Percentiles rank a stretch among this genome's conserved stretches.
These are phyloP conservation scores for Astrothelium macrocarpum DNA, from an alignment of 495 filamentous ascomycete species.

Conservation along the genomic window DNA sequence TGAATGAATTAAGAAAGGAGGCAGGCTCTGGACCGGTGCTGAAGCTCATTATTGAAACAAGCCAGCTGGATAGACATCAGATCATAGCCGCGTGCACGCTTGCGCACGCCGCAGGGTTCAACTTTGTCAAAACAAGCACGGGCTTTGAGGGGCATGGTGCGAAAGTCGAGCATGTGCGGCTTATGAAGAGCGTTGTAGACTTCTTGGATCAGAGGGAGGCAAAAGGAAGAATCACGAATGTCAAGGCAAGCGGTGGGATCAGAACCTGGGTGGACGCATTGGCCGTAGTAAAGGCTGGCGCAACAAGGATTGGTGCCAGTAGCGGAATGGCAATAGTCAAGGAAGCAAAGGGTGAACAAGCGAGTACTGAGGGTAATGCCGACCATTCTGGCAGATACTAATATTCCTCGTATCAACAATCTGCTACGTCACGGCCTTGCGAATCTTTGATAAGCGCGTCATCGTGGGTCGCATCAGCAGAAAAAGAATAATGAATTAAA, in stretches of 20 bases:
- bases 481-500: not conserved
- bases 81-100: slow-evolving; percentile 53
- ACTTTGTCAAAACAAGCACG: slow-evolving; percentile 63
- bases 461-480: not conserved
- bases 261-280: slow-evolving; percentile 43
- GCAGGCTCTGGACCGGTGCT: slow-evolving; percentile 40
- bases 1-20: slow-evolving; percentile 45
- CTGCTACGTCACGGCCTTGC: not conserved
- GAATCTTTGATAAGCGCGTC: not conserved
- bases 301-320: slow-evolving; percentile 54
- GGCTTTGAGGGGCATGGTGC: slow-evolving; percentile 57
- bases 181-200: slow-evolving; percentile 44
- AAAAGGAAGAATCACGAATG: slow-evolving; percentile 32
- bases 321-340: slow-evolving; percentile 49
- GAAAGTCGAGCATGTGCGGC: slow-evolving; percentile 42
- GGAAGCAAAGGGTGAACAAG: slow-evolving; percentile 25
- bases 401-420: too few species aligned
- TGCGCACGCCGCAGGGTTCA: slow-evolving; percentile 48
- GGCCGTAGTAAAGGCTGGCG: slow-evolving; percentile 55
- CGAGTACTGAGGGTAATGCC: not conserved
- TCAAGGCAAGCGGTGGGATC: slow-evolving; percentile 61
- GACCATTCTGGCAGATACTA: not conserved
- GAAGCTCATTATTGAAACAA: slow-evolving; percentile 62
- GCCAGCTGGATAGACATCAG: slow-evolving; percentile 43
- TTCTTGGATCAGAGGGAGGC: slow-evolving; percentile 29